phyloP scores from a whole-genome alignment of 106 monocot genomes.

The Apostasia shenzhenica region DNA sequence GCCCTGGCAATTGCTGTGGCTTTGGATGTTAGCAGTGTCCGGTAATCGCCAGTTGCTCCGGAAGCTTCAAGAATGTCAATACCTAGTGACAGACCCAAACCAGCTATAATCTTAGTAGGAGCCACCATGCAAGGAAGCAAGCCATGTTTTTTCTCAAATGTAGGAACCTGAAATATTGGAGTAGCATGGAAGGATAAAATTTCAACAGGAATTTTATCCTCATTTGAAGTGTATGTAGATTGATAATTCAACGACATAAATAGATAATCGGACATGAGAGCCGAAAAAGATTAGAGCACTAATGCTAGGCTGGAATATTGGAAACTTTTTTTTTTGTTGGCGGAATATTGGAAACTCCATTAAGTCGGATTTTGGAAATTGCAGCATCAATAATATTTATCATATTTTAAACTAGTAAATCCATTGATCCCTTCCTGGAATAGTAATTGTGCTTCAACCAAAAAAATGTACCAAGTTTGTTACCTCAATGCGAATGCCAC shows the following conservation, averaged over 20 bases:
- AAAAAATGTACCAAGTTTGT: constrained; percentile 9
- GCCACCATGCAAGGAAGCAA: constrained; percentile 92
- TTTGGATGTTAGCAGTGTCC: constrained; percentile 84
- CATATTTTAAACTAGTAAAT: too few species aligned
- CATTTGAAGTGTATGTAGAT: too few species aligned
- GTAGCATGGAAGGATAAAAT: background rate
- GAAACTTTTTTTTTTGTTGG: too few species aligned
- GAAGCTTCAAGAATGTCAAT: constrained; percentile 95
- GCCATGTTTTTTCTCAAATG: constrained; percentile 70
- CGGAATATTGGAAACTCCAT: too few species aligned
- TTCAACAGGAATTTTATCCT: too few species aligned
- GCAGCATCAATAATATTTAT: too few species aligned
- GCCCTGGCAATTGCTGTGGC: constrained; percentile 77
- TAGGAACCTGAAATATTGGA: constrained; percentile 45
- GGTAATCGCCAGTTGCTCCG: constrained; percentile 96
- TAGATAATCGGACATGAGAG: too few species aligned
- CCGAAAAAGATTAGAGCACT: too few species aligned
- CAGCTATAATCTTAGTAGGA: constrained; percentile 98
- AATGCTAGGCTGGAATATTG: too few species aligned
- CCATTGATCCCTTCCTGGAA: too few species aligned
- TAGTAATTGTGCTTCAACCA: background rate
- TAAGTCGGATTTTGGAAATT: too few species aligned
- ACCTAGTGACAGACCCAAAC: constrained; percentile 81
- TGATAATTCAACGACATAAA: too few species aligned
- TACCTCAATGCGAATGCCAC: constrained; percentile 98